Evolutionary conservation across 257 asterid genomes (phyloP).

Genomic region (Ilex asprella): DNA sequence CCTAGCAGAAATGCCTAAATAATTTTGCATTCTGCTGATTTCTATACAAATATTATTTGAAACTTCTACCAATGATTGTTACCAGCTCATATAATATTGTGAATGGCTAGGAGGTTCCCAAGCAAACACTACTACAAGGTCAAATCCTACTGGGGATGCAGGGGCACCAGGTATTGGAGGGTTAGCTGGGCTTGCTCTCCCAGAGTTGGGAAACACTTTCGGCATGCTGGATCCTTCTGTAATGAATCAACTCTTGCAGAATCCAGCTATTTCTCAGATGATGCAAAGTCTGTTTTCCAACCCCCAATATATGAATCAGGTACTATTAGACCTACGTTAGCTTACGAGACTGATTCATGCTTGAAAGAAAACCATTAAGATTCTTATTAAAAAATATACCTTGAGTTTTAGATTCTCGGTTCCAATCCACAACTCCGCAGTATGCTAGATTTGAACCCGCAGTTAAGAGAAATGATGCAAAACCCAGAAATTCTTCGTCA

Average conservation of each 20-base stretch:
- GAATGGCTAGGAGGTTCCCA: conserved; percentile 29
- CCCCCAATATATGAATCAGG: conserved; percentile 55
- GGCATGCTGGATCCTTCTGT: conserved; percentile 32
- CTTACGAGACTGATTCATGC: conserved; percentile 1
- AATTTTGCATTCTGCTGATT: too few species aligned
- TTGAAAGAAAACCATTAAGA: neutral
- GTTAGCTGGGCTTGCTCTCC: conserved; percentile 45
- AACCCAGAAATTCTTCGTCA: conserved; percentile 50
- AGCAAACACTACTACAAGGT: conserved; percentile 32
- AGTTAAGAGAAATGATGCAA: conserved; percentile 57
- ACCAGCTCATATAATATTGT: conserved; percentile 7
- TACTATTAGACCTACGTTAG: conserved; percentile 13
- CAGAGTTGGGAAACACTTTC: conserved; percentile 28
- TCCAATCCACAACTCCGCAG: conserved; percentile 36
- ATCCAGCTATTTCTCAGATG: conserved; percentile 53
- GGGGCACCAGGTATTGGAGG: conserved; percentile 34
- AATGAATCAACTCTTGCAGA: conserved; percentile 39
- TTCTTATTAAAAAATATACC: conserved; percentile 8
- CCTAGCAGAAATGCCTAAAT: too few species aligned
- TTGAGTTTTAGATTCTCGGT: conserved; percentile 35
- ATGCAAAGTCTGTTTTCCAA: conserved; percentile 46
- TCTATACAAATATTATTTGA: neutral
- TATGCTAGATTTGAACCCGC: conserved; percentile 54
- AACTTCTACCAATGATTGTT: neutral
- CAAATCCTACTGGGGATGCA: conserved; percentile 37